Percentiles rank a stretch among this genome's conserved stretches.
Evolutionary conservation across 2,329 filamentous ascomycete genomes (phyloP).

Genomic region (Ophiognomonia clavigignenti-juglandacearum): DNA sequence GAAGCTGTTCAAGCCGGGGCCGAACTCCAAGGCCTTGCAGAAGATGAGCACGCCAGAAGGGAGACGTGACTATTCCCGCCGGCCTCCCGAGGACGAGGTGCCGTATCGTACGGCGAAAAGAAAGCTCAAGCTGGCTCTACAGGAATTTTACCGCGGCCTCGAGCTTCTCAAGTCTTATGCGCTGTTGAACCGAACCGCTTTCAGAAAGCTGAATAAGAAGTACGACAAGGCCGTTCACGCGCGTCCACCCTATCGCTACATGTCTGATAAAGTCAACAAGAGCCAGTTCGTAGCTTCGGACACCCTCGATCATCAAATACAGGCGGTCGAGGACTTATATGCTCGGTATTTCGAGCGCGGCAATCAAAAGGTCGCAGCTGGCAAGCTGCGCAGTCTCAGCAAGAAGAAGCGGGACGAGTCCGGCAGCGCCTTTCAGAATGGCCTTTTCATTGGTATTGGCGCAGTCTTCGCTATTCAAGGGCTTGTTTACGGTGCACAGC

Average conservation of each 20-base stretch:
- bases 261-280: conserved; percentile 86
- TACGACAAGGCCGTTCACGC: conserved; percentile 89
- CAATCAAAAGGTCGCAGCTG: conserved; percentile 85
- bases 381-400: conserved; percentile 74
- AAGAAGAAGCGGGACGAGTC: conserved; percentile 53
- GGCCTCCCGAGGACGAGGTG: conserved; percentile 53
- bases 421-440: conserved; percentile 54
- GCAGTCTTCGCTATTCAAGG: conserved; percentile 63
- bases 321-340: conserved; percentile 83
- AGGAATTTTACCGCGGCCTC: conserved; percentile 88
- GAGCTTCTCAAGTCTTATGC: conserved; percentile 91
- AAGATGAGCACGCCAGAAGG: conserved; percentile 50
- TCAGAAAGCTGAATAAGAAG: conserved; percentile 98
- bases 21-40: conserved; percentile 56
- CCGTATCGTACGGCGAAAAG: conserved; percentile 84
- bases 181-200: conserved; percentile 84
- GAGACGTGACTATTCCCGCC: conserved; percentile 46
- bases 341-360: conserved; percentile 90
- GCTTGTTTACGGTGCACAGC: conserved; percentile 52
- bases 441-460: conserved; percentile 64
- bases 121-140: conserved; percentile 84
- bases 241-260: conserved; percentile 71
- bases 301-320: conserved; percentile 73
- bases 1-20: conserved; percentile 50
- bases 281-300: conserved; percentile 91